Evolutionary conservation across 192 early-diverging fungal genomes (phyloP).

Genomic region (Coemansia sp.): DNA sequence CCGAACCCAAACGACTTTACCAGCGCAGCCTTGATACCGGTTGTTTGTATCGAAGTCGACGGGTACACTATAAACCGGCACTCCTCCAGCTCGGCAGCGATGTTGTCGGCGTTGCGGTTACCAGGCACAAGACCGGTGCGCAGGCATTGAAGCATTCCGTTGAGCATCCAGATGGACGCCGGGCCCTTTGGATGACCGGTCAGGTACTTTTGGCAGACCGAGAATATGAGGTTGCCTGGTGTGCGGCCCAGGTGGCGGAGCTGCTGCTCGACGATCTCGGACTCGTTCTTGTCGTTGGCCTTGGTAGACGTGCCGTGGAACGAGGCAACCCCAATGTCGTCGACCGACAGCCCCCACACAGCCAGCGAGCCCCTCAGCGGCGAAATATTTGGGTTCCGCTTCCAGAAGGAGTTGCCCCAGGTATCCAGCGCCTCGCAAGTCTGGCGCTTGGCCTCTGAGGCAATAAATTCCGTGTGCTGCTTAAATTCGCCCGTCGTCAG

Average conservation of each 20-base stretch:
- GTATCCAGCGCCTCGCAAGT: conserved; percentile 67
- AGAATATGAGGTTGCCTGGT: conserved; percentile 74
- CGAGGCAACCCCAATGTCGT: conserved; percentile 90
- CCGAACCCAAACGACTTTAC: conserved; percentile 96
- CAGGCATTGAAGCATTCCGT: conserved; percentile 80
- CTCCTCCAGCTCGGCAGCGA: conserved; percentile 59
- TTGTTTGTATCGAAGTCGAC: conserved; percentile 80
- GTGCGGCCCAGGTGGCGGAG: conserved; percentile 82
- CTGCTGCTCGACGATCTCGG: conserved; percentile 82
- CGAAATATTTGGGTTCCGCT: conserved; percentile 70
- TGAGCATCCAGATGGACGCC: conserved; percentile 94
- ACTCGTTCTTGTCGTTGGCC: conserved; percentile 98
- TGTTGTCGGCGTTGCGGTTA: conserved; percentile 70
- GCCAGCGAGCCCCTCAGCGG: conserved; percentile 86
- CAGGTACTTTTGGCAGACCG: conserved; percentile 89
- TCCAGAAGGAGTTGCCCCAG: conserved; percentile 86
- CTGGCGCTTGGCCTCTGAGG: conserved; percentile 60
- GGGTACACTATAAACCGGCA: conserved; percentile 84
- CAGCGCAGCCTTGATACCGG: conserved; percentile 85
- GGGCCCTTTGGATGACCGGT: conserved; percentile 95
- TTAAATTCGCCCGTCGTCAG: neutral
- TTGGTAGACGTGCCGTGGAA: conserved; percentile 97
- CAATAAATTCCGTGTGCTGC: conserved; percentile 53
- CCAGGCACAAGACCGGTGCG: conserved; percentile 85
- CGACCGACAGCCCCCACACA: conserved; percentile 81